These are phyloP conservation scores for Sindora glabra DNA, from an alignment of 306 rosid species.

Conservation along the genomic window DNA sequence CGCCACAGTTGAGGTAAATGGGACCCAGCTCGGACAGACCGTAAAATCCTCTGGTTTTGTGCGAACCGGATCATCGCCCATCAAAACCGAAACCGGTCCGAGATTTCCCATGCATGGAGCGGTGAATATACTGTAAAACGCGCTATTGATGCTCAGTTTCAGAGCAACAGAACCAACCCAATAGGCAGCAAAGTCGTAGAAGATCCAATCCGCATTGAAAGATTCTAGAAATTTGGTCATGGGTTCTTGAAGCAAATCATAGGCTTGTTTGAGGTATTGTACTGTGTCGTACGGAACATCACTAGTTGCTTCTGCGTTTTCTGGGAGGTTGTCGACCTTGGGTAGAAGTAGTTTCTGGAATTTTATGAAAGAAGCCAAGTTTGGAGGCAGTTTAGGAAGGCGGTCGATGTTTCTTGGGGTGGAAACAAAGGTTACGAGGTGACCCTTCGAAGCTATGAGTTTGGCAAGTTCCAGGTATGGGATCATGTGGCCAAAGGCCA, in stretches of 20 bases:
- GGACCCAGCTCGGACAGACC: conserved; percentile 6
- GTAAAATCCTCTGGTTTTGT: conserved; percentile 8
- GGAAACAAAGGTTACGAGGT: conserved; percentile 32
- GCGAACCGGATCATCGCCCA: neutral
- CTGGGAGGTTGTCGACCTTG: neutral
- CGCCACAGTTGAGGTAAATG: conserved; percentile 5
- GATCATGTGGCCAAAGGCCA: conserved; percentile 27
- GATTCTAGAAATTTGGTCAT: conserved; percentile 9
- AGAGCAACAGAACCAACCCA: conserved; percentile 14
- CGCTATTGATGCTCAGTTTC: neutral
- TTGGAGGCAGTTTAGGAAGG: conserved; percentile 22
- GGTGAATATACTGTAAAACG: conserved; percentile 13
- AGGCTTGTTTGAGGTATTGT: conserved; percentile 14
- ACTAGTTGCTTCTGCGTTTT: conserved; percentile 25
- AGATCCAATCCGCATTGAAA: conserved; percentile 25
- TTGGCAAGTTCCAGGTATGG: conserved; percentile 31
- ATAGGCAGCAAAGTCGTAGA: conserved; percentile 20
- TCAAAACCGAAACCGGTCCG: neutral
- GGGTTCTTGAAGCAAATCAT: conserved; percentile 1
- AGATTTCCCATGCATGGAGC: neutral
- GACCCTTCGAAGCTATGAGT: conserved; percentile 33
- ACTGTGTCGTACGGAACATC: conserved; percentile 18
- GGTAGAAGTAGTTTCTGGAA: conserved; percentile 28
- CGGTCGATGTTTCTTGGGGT: conserved; percentile 39
- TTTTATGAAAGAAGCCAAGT: neutral